Evolutionary conservation across 2,329 filamentous ascomycete genomes (phyloP), one percentile per base, ranked within the genome.

Genomic region (Orbilia brochopaga): DNA sequence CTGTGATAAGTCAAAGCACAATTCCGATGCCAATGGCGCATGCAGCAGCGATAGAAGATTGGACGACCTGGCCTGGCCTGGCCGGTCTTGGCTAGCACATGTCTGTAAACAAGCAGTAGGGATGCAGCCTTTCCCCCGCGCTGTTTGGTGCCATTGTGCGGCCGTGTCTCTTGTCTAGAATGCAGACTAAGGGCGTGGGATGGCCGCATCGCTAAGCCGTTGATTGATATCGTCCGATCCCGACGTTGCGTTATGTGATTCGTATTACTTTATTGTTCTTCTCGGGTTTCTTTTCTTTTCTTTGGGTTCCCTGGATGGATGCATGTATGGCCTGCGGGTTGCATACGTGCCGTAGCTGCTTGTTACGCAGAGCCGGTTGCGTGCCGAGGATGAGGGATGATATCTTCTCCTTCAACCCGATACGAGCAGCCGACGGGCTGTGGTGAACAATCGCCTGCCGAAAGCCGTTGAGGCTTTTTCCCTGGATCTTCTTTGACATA

Each of bases 141-240:
- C 21, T 15, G 48, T 27, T 32, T 15, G 23, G 44, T 42, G 48
- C 50, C 10, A 24, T 32, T 21, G 35, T 50, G 27, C 32, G 48
- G 19, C 40, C 23, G 37, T 19, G 40, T 32, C 24, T 27, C 27
- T 54, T 15, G 15, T 48, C 44, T 17, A 59, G 42, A 55, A 55
- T 55, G 21, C 7, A 23, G n/a, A n/a, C n/a, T n/a, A 27, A 65
- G 60, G 55, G 60, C 67, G 67, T 70, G 66, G 66, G 66, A 70
- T 70, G 66, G 15, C 52, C 50, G 52, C 30, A 15, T 24, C 37
- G 44, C 58, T 59, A 13, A 24, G 5, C 5, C 7, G 42, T 10
- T 58, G 32, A 48, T 53, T 42, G 46, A 52, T 58, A 53, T 42
- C 53, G 56, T 30, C 23, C 17, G 55, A 23, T n/a, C 23, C 48